Base-by-base conservation (phyloP, 495 filamentous ascomycete genomes). In the Neurospora intermedia region DNA sequence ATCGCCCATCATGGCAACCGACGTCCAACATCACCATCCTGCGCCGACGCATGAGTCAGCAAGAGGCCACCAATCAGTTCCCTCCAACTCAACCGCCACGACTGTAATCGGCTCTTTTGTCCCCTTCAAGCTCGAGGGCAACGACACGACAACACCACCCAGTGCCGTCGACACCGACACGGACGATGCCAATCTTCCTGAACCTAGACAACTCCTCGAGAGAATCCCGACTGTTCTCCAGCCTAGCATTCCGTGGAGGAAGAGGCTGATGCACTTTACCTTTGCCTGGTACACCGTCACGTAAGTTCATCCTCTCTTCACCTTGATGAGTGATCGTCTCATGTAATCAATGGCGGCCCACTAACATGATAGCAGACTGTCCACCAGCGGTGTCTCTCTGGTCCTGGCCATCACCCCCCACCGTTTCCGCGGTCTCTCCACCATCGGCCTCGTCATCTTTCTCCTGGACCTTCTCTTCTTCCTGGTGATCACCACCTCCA, bases 261-360 rank as follows among this genome's bases (percentile, higher is more conserved):
- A 78, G 27, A 83, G 90, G 6, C 80, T 91, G 5, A 83, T 87
- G 71, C 90, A 91, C 75, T 91, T 91, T 77, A 92, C 90, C n/a
- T 91, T 89, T 87, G 89, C 89, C 35, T 92, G 89, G 86, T 93
- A 89, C 78, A 91, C 88, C 13, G 78, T 89, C 20, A 89, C 87
- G 77, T 78, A 75, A 13, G 77, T 73, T 20, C 20, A 54, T 43
- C 43, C 45, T 16, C 7, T 43, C 16, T 15, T 54, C 41, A 15
- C 20, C 41, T 20, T 39, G 35, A 18, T 46, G 23, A 16, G 15
- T 43, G 6, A 46, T 71, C 20, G 43, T 20, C 62, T 40, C 23
- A n/a, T 66, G 69, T 15, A 3, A 38, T 2, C 4, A n/a, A 45
- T 27, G 27, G 59, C 40, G 18, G 7, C 3, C 0, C 7, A 71